Base-by-base conservation (phyloP, 805 yeast species). In the Suhomyces canberraensis region DNA sequence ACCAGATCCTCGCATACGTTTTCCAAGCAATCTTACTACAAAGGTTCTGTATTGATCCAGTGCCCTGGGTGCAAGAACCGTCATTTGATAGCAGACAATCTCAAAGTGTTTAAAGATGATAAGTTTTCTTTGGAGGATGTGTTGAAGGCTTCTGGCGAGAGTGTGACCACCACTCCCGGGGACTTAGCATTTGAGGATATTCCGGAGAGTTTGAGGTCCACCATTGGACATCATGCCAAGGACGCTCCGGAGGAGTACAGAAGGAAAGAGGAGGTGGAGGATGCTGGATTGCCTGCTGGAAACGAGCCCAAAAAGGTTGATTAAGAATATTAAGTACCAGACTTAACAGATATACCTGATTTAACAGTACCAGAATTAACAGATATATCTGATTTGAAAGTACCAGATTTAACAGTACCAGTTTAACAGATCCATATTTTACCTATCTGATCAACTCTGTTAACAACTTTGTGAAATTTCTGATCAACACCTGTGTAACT, bases 11-110 rank as follows among this genome's bases (percentile, higher is more conserved):
- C 89, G 3, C 98, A 91, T 54, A 74, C 82, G n/a, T 83, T 91
- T 53, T 84, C 96, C 4, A 90, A 90, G 48, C 98, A 91, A 61
- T 90, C 96, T 0, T 91, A 91, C 56, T 77, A 82, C 11, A 66
- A 71, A 8, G 98, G 98, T 1, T 81, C 96, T 0, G 95, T 91
- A 3, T 64, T 88, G 34, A 83, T 91, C 16, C 88, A 87, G 52
- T 91, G 98, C 56, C 98, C 98, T 0, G 85, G 89, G 11, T 91
- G 98, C 58, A 73, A 82, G 46, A 81, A 77, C 52, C 76, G 96
- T 46, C 98, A 91, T 56, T 64, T 91, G 53, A 90, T 91, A 27
- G 95, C 97, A 0, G 98, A 91, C 56, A 57, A 58, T 44, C 50
- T 62, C 36, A 57, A 79, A 66, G 85, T 90, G 21, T 89, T 90